Base-by-base conservation (phyloP, 495 filamentous ascomycete genomes). In the Acidiella bohemica region DNA sequence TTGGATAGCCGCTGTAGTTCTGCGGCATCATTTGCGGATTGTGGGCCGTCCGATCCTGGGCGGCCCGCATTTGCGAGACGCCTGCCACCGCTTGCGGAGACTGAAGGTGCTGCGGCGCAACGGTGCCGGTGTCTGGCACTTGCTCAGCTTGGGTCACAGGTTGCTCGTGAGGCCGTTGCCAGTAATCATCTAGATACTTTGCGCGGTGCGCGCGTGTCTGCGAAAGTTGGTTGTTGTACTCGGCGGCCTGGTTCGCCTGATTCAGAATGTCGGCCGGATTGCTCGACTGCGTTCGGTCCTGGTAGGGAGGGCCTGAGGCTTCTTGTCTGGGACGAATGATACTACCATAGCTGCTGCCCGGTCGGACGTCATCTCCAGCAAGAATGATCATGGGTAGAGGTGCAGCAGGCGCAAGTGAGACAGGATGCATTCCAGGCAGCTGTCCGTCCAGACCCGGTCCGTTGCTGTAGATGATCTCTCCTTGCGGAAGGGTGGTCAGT, bases 251-350 rank as follows among this genome's bases (percentile, higher is more conserved):
- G 22, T 80, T 71, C 21, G 86, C 86, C 53, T 96, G 86, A 36
- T 81, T 82, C 43, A 92, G 65, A 41, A 96, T 76, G 48, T 95
- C 88, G n/a, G 73, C 61, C 4, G 77, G 67, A n/a, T 80, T 71
- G 49, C 76, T 88, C 12, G 81, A 64, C 57, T 86, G 80, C 10
- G 75, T 81, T 33, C 83, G 73, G 57, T 96, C 92, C 57, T 85
- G 80, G 59, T 94, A 97, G 2, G 87, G 70, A 18, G 80, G 77
- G 14, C 90, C 92, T 2, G 82, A 76, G 42, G 94, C 72, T 55
- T 96, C 90, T 55, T 96, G 90, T 20, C 86, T 72, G 5, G 84
- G 78, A 40, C 90, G 82, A 28, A 86, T 73, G 43, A 94, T 79
- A 50, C 68, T 79, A 51, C 78, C 80, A 51, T 88, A 86, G 51